Evolutionary conservation across 2,329 filamentous ascomycete genomes (phyloP).

Genomic region (Coniella lustricola): DNA sequence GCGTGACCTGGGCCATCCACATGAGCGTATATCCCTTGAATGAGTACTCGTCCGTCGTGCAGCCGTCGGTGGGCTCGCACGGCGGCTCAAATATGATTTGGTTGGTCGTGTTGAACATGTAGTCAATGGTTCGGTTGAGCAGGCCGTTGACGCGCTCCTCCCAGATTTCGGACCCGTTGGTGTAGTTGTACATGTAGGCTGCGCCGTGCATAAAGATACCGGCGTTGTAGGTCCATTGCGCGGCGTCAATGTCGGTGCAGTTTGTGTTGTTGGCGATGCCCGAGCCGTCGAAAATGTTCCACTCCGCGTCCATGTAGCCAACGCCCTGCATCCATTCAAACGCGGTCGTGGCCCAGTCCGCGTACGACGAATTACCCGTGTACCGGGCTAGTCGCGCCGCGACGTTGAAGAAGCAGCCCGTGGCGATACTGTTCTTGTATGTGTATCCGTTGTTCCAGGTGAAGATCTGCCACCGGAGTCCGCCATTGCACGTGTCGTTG

Average conservation of each 20-base stretch:
- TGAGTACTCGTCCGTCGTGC: conserved; percentile 63
- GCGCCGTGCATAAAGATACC: conserved; percentile 55
- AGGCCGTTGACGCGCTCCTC: conserved; percentile 46
- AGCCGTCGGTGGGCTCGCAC: conserved; percentile 53
- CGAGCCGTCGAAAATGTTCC: conserved; percentile 54
- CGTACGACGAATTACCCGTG: conserved; percentile 57
- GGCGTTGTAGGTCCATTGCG: conserved; percentile 61
- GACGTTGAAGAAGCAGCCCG: conserved; percentile 53
- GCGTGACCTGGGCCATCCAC: conserved; percentile 54
- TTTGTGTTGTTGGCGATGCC: conserved; percentile 43
- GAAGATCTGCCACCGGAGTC: conserved; percentile 72
- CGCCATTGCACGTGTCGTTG: conserved; percentile 60
- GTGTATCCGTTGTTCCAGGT: conserved; percentile 67
- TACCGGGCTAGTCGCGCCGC: conserved; percentile 62
- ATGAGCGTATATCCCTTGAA: conserved; percentile 65
- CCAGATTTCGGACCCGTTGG: conserved; percentile 48
- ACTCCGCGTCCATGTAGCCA: conserved; percentile 48
- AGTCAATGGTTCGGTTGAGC: conserved; percentile 49
- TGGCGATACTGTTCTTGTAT: conserved; percentile 63
- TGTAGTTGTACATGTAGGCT: conserved; percentile 62
- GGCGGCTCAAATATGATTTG: conserved; percentile 58
- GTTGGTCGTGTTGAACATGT: conserved; percentile 37
- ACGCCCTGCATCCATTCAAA: conserved; percentile 51
- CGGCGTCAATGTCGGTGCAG: conserved; percentile 51
- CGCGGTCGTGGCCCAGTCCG: conserved; percentile 47